A percentile compares a stretch with the other conserved stretches of the same genome.
These are phyloP conservation scores for Wallacemonas sp. DNA, from an alignment of 208 protist genomes.

Conservation along the genomic window DNA sequence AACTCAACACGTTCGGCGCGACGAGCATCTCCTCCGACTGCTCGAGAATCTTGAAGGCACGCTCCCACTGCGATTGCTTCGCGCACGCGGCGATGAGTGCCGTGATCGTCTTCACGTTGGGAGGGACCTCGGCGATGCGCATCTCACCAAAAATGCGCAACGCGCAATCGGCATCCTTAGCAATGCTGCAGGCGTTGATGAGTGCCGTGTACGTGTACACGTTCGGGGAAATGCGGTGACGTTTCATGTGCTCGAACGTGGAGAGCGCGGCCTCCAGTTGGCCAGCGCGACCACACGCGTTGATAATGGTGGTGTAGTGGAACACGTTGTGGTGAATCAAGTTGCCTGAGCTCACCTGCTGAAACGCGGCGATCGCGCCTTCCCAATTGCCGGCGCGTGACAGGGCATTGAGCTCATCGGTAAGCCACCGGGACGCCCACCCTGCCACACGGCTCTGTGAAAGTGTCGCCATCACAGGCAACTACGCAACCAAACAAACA, in stretches of 20 bases:
- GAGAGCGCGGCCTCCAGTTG: slow-evolving; percentile 65
- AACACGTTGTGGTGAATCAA: slow-evolving; percentile 87
- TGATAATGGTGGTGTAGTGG: slow-evolving; percentile 88
- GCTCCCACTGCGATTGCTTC: slow-evolving; percentile 63
- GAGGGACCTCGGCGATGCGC: slow-evolving; percentile 62
- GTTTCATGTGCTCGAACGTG: slow-evolving; percentile 73
- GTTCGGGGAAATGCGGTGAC: slow-evolving; percentile 68
- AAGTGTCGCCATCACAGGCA: slow-evolving; percentile 51
- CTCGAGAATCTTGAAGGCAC: slow-evolving; percentile 64
- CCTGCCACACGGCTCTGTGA: slow-evolving; percentile 57
- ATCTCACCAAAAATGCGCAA: slow-evolving; percentile 80
- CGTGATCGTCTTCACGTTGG: slow-evolving; percentile 83
- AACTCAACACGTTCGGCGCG: slow-evolving; percentile 85
- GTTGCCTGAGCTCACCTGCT: slow-evolving; percentile 56
- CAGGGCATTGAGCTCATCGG: slow-evolving; percentile 78
- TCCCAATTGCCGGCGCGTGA: slow-evolving; percentile 80
- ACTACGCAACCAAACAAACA: background rate
- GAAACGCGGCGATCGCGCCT: slow-evolving; percentile 59
- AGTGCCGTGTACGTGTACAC: slow-evolving; percentile 90
- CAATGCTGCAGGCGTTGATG: slow-evolving; percentile 64
- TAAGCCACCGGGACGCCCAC: slow-evolving; percentile 82
- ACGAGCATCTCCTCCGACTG: slow-evolving; percentile 77
- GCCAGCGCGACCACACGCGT: slow-evolving; percentile 69
- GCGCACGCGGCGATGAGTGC: slow-evolving; percentile 62
- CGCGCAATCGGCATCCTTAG: slow-evolving; percentile 49